Evolutionary conservation across 2,329 filamentous ascomycete genomes (phyloP), one percentile per base, ranked within the genome.

Genomic region (Talaromyces atroroseus): DNA sequence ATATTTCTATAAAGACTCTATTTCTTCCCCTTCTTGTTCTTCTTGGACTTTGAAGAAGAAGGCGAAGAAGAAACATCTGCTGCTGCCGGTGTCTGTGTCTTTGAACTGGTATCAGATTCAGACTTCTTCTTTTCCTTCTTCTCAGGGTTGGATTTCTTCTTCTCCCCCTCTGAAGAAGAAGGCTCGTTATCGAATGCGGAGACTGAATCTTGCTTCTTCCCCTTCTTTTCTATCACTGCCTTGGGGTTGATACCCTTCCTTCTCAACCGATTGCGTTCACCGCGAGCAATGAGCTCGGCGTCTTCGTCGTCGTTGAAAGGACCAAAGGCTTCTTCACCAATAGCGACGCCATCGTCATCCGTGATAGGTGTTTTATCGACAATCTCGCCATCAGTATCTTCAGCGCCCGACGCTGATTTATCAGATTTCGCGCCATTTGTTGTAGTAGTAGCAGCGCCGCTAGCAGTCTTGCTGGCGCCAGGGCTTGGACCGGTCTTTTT

Each of bases 401-500:
- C 67, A 23, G 64, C 55, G n/a, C 49, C 47, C 14, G 56, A 49
- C 1, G 32, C 45, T 5, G 56, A 58, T 24, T 49, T 48, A 23
- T 53, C 42, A 5, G 50, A 32, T 10, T 62, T 62, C 36, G 61
- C 66, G 32, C 61, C 64, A 2, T 65, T 64, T 10, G 61, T 52
- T 21, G 65, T 48, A 11, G 42, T 51, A 18, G 12, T 24, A 16
- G n/a, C n/a, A n/a, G n/a, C n/a, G n/a, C 40, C 44, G 16, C 46
- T 50, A 6, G 26, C 26, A 29, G 52, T 59, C 58, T 66, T 66
- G 34, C 62, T 54, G 26, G 62, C 54, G 5, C 47, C 45, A 36
- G 89, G 86, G 42, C 88, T 89, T 2, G 90, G 88, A 0, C 85
- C 92, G 16, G 84, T 84, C 81, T 99, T 99, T 75, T 95, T 92